Evolutionary conservation across 2,329 filamentous ascomycete genomes (phyloP).

Genomic region (Talaromyces sp.): DNA sequence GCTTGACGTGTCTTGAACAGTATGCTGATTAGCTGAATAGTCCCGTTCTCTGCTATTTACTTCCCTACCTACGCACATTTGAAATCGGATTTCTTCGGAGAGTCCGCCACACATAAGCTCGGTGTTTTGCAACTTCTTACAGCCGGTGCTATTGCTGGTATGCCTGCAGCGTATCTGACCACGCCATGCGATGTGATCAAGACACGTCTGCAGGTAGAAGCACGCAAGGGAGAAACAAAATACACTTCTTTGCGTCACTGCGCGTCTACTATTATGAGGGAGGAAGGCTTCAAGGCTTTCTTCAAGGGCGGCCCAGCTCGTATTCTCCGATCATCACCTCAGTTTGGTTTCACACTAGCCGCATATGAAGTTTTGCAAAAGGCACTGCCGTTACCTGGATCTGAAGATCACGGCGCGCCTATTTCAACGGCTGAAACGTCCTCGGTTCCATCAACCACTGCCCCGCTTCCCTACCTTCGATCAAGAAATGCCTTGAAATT

Average conservation of each 20-base stretch:
- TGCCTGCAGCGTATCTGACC: conserved; percentile 90
- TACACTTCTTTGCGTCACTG: conserved; percentile 88
- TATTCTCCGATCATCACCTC: conserved; percentile 90
- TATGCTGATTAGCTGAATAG: conserved; percentile 35
- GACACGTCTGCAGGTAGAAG: conserved; percentile 94
- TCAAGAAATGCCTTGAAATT: conserved; percentile 93
- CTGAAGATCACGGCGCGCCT: conserved; percentile 44
- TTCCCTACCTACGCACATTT: conserved; percentile 95
- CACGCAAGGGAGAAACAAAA: conserved; percentile 84
- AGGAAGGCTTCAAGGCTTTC: conserved; percentile 94
- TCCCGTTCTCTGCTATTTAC: conserved; percentile 98
- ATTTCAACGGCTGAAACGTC: conserved; percentile 60
- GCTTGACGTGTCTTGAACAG: conserved; percentile 15
- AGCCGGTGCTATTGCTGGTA: conserved; percentile 89
- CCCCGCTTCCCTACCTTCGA: conserved; percentile 63
- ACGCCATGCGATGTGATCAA: conserved; percentile 99
- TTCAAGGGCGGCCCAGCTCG: conserved; percentile 97
- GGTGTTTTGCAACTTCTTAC: conserved; percentile 87
- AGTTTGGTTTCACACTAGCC: conserved; percentile 96
- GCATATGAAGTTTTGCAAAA: conserved; percentile 90
- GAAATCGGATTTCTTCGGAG: conserved; percentile 91
- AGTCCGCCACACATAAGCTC: conserved; percentile 80
- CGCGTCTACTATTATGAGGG: conserved; percentile 75
- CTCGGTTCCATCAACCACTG: conserved; percentile 61
- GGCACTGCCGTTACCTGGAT: conserved; percentile 72